phyloP scores from a whole-genome alignment of 257 asterid genomes.

The Nicotiana benthamiana region DNA sequence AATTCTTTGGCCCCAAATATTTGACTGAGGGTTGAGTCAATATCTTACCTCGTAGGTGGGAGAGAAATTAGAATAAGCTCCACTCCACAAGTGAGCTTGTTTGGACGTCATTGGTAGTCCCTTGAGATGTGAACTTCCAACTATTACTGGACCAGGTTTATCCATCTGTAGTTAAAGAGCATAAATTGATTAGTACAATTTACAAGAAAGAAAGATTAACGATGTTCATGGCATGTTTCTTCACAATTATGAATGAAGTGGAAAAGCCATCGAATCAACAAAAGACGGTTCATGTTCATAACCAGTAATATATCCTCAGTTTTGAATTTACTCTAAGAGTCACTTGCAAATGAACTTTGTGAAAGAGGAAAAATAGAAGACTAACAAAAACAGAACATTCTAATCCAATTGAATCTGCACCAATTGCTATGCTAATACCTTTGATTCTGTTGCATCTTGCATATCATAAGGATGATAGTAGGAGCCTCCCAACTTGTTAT shows the following conservation, averaged over 20 bases:
- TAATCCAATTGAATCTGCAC: background rate
- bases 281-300: background rate
- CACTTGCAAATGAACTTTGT: background rate
- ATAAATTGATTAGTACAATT: background rate
- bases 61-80: conserved; percentile 20
- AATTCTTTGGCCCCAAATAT: background rate
- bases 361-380: background rate
- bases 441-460: conserved; percentile 28
- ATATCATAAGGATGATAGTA: conserved; percentile 37
- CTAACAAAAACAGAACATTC: background rate
- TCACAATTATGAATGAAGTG: background rate
- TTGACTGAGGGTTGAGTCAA: background rate
- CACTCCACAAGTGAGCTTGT: conserved; percentile 24
- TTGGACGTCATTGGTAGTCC: conserved; percentile 23
- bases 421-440: conserved; percentile 19
- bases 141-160: conserved; percentile 9
- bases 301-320: background rate
- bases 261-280: background rate
- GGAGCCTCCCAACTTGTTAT: conserved; percentile 22
- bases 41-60: conserved; percentile 20
- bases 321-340: background rate
- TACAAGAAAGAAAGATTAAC: background rate
- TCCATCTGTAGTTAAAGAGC: conserved; percentile 18
- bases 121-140: conserved; percentile 22
- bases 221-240: background rate